These are phyloP conservation scores for Colletotrichum sp. DNA, from an alignment of 2,329 filamentous ascomycete species.

Conservation along the genomic window DNA sequence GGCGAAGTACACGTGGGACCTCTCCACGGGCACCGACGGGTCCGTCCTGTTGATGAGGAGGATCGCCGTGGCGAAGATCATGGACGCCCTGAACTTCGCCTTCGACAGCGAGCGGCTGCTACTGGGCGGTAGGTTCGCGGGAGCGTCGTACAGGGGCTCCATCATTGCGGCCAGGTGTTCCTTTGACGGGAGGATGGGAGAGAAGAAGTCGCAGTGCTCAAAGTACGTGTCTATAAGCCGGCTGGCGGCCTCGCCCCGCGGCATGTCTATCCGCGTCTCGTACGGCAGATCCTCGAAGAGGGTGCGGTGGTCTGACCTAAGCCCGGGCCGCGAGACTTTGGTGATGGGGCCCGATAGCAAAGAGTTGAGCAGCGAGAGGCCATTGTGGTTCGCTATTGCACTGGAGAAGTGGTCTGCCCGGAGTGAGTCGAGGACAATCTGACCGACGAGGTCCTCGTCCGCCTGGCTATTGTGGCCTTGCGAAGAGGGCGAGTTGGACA, in stretches of 20 bases:
- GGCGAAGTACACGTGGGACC: conserved; percentile 15
- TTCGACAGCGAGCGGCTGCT: not conserved
- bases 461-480: not conserved
- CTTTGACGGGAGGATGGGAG: conserved; percentile 24
- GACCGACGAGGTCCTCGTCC: not conserved
- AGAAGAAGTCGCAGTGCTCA: conserved; percentile 32
- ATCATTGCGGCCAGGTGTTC: conserved; percentile 12
- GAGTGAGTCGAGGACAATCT: not conserved
- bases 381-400: not conserved
- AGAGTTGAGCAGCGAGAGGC: conserved; percentile 6
- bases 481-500: not conserved
- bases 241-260: conserved; percentile 4
- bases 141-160: not conserved
- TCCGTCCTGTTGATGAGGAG: conserved; percentile 20
- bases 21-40: conserved; percentile 4
- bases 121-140: not conserved
- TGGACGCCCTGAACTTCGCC: conserved; percentile 3
- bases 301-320: conserved; percentile 2
- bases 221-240: conserved; percentile 28
- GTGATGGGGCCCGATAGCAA: conserved; percentile 7
- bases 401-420: not conserved
- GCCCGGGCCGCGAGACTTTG: not conserved
- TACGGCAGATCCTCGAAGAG: conserved; percentile 20
- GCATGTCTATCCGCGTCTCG: conserved; percentile 7
- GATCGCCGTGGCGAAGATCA: conserved; percentile 13